Evolutionary conservation across 108 stramenopile species (phyloP).

Genomic region (Discostella stelligeroides): DNA sequence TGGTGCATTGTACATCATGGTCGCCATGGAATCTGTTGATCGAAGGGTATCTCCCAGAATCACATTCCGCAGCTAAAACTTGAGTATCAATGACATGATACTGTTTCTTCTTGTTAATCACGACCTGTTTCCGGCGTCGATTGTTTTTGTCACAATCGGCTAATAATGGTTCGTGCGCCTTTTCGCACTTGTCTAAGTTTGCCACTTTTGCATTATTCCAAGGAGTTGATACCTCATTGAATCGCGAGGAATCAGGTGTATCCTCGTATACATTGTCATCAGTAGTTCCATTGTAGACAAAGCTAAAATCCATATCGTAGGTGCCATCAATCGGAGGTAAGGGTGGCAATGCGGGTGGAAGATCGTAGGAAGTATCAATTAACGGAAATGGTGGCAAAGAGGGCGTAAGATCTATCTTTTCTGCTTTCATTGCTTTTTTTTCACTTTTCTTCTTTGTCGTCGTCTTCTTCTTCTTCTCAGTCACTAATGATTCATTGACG

Average conservation of each 20-base stretch:
- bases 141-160: not conserved
- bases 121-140: not conserved
- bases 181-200: not conserved
- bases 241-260: constrained; percentile 1
- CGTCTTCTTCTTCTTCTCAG: no score
- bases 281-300: constrained; percentile 6
- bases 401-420: not conserved
- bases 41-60: constrained; percentile 77
- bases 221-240: not conserved
- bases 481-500: no score
- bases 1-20: constrained; percentile 48
- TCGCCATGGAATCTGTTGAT: constrained; percentile 67
- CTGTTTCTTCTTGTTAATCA: constrained; percentile 1
- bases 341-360: not conserved
- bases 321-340: constrained; percentile 1
- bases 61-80: constrained; percentile 70
- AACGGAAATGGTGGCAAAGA: not conserved
- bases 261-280: constrained; percentile 10
- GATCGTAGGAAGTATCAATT: no score
- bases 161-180: not conserved
- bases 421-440: no score
- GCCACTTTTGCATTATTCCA: no score
- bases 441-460: no score
- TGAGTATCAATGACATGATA: constrained; percentile 66
- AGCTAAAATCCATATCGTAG: constrained; percentile 10